Base-by-base conservation (phyloP, 192 early-diverging fungal genomes). In the Spizellomyces punctatus region DNA sequence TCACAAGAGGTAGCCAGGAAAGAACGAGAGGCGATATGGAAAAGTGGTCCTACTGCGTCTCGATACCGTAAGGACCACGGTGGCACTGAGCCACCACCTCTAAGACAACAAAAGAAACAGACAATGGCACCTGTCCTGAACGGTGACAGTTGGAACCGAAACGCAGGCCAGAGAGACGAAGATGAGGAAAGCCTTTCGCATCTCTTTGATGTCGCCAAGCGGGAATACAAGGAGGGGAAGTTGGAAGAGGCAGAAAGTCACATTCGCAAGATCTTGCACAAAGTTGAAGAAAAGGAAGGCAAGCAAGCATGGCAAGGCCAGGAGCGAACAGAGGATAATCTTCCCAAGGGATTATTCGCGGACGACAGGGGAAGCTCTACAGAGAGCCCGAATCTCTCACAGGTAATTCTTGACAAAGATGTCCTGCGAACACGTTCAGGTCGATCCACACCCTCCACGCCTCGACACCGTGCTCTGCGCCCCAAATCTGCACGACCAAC, bases 401-500 rank as follows among this genome's bases (percentile, higher is more conserved):
- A 10, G n/a, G 19, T 12, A 14, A 14, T 12, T 61, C 59, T 61
- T 1, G 59, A 27, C 21, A 12, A 4, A 54, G 50, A 54, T 54
- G 50, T 54, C 17, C 17, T 54, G 50, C 50, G 50, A n/a, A 19
- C 50, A n/a, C 59, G 59, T 6, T 61, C 68, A 14, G 70, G 61
- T 12, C 63, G 64, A 46, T 56, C 64, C n/a, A 41, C 54, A 8
- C 72, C 64, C 2, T 60, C 63, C 5, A 66, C 72, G 6, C 72
- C 72, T n/a, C 63, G 72, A 12, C 58, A 65, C 42, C 67, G 71
- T 12, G 45, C 55, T 14, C 36, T 58, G 41, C 73, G 83, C 43
- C 84, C 84, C 14, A 81, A 83, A 46, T 81, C 79, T 12, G 84
- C 84, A 19, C 63, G 84, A 4, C 84, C 84, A 7, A 80, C 79